Conservation (phyloP, 257 asterid species). For the Solanum pinnatisectum region DNA sequence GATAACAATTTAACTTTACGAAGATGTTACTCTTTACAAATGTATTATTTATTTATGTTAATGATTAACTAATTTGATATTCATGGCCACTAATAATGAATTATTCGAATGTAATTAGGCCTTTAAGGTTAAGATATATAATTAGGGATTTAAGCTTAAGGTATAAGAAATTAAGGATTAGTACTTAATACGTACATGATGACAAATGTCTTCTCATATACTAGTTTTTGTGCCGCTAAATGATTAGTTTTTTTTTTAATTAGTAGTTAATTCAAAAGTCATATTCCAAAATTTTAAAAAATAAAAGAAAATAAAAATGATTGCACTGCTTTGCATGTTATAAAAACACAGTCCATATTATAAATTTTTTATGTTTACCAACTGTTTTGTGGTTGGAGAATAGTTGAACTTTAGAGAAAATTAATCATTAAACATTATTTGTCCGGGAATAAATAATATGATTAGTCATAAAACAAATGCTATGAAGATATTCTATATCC, state of each 20-base stretch:
- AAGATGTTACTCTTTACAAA: neutral
- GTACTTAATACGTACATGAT: neutral
- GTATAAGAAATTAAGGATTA: neutral
- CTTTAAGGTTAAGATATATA: neutral
- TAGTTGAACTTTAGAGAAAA: neutral
- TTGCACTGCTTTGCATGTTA: neutral
- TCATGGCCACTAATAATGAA: neutral
- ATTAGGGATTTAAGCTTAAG: neutral
- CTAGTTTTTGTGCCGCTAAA: neutral
- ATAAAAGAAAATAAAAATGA: neutral
- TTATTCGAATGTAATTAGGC: neutral
- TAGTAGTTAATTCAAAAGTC: neutral
- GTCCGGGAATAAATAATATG: neutral
- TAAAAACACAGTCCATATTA: neutral
- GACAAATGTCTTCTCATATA: neutral
- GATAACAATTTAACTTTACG: neutral
- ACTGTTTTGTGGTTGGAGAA: neutral
- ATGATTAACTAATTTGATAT: neutral
- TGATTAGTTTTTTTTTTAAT: neutral
- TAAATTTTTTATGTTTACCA: neutral
- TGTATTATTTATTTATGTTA: neutral
- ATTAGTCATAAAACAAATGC: neutral
- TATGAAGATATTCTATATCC: neutral
- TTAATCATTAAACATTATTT: neutral
- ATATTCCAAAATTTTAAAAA: neutral